Evolutionary conservation across 2,329 filamentous ascomycete species (phyloP), one percentile per base, ranked within the genome.

Genomic region (Claviceps sp.): DNA sequence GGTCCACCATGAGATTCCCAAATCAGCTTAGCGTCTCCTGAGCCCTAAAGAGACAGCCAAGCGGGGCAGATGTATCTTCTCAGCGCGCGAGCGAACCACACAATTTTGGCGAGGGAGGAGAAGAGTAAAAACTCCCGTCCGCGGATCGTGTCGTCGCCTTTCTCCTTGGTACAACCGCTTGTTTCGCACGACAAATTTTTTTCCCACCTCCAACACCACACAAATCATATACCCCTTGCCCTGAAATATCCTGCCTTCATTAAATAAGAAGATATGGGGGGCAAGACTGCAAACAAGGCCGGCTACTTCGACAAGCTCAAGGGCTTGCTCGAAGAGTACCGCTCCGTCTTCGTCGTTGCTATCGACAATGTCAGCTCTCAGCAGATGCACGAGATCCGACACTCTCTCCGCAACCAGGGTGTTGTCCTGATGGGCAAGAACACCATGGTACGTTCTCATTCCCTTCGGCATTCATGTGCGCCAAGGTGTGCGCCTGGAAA

Each of bases 351-450:
- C 88, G 90, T 98, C 74, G 90, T 95, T 73, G 70, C 83, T 70
- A 85, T 91, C 70, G 88, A 97, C 88, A 98, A 97, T 98, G 93
- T 98, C 83, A 88, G 85, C 74, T 98, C 93, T 64, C 93, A 98
- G 84, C 94, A 98, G 85, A 98, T 98, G 94, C 93, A 98, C 88
- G 93, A 98, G 83, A 97, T 98, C 74, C 87, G 93, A 73, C 77
- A 85, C 68, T 76, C 88, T 67, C 86, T 98, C 72, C 90, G 93
- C 72, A 85, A 85, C 58, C 77, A 95, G 75, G 90, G 82, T 75
- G 86, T 97, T 64, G 90, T 98, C 65, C 80, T 98, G 77, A 97
- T 97, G 93, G 93, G 91, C 72, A 97, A 96, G 86, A 98, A 98
- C 85, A 98, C 93, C 75, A 98, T 98, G 93, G 91, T 93, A 74